These are phyloP conservation scores for Thalassiosira allenii DNA, from an alignment of 352 stramenopile genomes.

Conservation along the genomic window DNA sequence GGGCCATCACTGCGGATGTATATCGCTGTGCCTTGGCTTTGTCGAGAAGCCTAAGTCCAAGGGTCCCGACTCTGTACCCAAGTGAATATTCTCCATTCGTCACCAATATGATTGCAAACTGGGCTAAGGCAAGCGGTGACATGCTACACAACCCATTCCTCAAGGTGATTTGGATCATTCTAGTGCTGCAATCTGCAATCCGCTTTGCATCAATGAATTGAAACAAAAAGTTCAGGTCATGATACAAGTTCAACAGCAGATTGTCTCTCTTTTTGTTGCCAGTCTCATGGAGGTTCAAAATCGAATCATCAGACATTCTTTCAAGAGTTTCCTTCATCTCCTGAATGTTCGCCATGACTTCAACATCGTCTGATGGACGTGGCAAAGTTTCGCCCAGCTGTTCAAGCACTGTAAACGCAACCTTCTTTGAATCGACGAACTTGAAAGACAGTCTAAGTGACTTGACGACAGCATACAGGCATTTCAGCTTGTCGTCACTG, in stretches of 20 bases:
- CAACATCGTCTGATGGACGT: not conserved
- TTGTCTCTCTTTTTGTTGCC: slow-evolving; percentile 1
- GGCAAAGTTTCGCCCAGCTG: slow-evolving; percentile 16
- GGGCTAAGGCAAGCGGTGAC: slow-evolving; percentile 19
- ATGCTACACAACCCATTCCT: slow-evolving; percentile 17
- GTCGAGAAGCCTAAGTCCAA: slow-evolving; percentile 3
- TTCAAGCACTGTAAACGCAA: slow-evolving; percentile 9
- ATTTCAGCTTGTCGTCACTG: slow-evolving; percentile 32
- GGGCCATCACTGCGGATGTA: not conserved
- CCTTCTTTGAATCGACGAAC: slow-evolving; percentile 1
- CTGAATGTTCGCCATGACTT: not conserved
- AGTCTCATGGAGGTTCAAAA: not conserved
- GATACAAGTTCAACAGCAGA: slow-evolving; percentile 18
- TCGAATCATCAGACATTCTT: not conserved
- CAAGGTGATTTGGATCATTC: slow-evolving; percentile 22
- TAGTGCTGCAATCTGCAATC: not conserved
- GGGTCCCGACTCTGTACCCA: too few species aligned
- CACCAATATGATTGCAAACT: slow-evolving; percentile 1
- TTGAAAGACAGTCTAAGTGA: not conserved
- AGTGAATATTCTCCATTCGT: too few species aligned
- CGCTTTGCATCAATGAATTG: slow-evolving; percentile 10
- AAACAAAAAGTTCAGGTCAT: not conserved
- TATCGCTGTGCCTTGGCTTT: not conserved
- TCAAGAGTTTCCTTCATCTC: not conserved
- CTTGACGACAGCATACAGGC: not conserved